Percentiles rank a stretch among this genome's conserved stretches.
phyloP scores from a whole-genome alignment of 2,329 filamentous ascomycete genomes.

The Clonostachys rhizophaga region DNA sequence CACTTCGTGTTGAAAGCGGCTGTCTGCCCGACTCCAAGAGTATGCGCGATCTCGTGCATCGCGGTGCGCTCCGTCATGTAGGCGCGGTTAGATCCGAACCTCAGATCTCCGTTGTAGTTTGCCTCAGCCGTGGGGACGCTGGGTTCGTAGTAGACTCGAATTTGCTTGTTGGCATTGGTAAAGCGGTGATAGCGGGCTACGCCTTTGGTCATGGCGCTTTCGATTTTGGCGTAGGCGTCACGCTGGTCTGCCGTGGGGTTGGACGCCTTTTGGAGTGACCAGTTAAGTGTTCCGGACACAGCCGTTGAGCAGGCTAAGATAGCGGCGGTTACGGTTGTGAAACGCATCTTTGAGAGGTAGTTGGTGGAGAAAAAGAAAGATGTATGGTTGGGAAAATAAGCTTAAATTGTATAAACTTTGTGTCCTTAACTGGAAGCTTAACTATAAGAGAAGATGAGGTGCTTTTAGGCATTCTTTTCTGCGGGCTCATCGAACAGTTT shows the following conservation, averaged over 20 bases:
- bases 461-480: too few species aligned
- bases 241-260: conserved; percentile 33
- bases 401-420: too few species aligned
- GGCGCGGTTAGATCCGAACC: conserved; percentile 35
- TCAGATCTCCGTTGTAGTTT: conserved; percentile 38
- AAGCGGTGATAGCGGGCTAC: conserved; percentile 30
- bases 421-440: too few species aligned
- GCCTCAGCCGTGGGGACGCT: conserved; percentile 39
- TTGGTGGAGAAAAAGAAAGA: too few species aligned
- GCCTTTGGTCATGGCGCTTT: conserved; percentile 31
- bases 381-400: too few species aligned
- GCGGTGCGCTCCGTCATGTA: conserved; percentile 45
- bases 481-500: too few species aligned
- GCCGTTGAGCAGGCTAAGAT: conserved; percentile 19
- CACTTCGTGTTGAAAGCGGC: conserved; percentile 29
- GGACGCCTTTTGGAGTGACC: conserved; percentile 24
- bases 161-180: conserved; percentile 25
- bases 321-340: conserved; percentile 18
- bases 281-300: conserved; percentile 27
- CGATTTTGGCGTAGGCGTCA: conserved; percentile 38
- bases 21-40: conserved; percentile 40
- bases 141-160: conserved; percentile 33
- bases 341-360: conserved; percentile 19
- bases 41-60: conserved; percentile 42
- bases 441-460: too few species aligned